Base-by-base conservation (phyloP, 2,329 filamentous ascomycete species). In the Chaetomiaceae sp. region DNA sequence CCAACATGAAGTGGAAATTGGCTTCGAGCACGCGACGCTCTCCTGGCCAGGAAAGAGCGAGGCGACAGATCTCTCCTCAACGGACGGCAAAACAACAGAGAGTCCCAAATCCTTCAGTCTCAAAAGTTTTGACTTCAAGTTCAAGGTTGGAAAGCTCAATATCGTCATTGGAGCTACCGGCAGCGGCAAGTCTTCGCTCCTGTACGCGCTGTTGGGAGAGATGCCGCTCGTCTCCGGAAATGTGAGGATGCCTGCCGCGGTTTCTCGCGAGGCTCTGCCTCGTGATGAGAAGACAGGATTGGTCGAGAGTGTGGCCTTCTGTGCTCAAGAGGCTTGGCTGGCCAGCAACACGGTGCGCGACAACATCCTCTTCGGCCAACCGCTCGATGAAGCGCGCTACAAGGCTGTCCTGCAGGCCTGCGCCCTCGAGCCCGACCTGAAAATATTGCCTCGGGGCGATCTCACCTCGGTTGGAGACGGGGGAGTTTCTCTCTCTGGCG, bases 381-480 rank as follows among this genome's bases (percentile, higher is more conserved):
- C 83, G 1, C 89, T 82, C 59, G 83, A 97, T 58, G 79, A 90
- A 61, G 78, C 83, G 63, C 82, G 91, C 43, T 97, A 97, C 68
- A 82, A 83, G 56, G 79, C 89, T 50, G 92, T 96, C 31, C 82
- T 97, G 55, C 79, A 88, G 39, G 90, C 91, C 30, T 97, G 93
- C 68, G 91, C 90, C 1, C 73, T 97, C 45, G 86, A 95, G 65
- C 85, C 88, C 45, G 92, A 97, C 65, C 76, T 97, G 12, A 82
- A 93, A 56, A 95, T 96, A 41, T 79, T 97, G 1, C 90, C 96
- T 65, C 82, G 83, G 50, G 92, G 92, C 42, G 92, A 97, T 65
- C 81, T 93, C 66, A 96, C 92, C 0, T 73, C 95, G n/a, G 91
- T 97, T 35, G 92, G 92, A 48, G 93, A 97, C 66, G 96, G 96